Percentiles rank a stretch among this genome's conserved stretches.
These are phyloP conservation scores for Penicillium dipodomyicola DNA, from an alignment of 495 filamentous ascomycete genomes.

Conservation along the genomic window DNA sequence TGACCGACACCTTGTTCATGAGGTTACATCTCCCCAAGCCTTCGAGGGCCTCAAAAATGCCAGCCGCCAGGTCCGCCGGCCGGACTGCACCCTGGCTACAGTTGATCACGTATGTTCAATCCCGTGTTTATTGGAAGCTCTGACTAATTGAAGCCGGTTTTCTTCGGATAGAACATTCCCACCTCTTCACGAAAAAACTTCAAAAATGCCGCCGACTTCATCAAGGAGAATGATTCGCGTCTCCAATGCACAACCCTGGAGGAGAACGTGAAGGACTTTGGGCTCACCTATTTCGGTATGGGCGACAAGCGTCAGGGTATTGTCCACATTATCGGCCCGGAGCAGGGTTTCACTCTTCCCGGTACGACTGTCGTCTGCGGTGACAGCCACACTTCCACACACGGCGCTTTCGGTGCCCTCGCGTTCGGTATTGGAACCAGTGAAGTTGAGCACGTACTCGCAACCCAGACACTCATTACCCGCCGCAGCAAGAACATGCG, in stretches of 20 bases:
- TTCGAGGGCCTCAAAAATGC: conserved; percentile 94
- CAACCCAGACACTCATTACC: conserved; percentile 92
- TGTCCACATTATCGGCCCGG: conserved; percentile 97
- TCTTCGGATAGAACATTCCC: conserved; percentile 71
- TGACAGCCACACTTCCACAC: conserved; percentile 96
- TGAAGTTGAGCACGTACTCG: conserved; percentile 97
- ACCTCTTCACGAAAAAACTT: conserved; percentile 85
- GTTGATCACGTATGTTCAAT: conserved; percentile 84
- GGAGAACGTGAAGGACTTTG: conserved; percentile 95
- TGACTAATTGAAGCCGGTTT: not conserved
- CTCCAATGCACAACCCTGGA: conserved; percentile 93
- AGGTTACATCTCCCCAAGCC: conserved; percentile 98
- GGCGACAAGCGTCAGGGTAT: conserved; percentile 97
- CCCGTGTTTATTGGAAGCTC: not conserved
- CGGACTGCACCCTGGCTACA: conserved; percentile 94
- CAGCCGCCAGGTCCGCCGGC: conserved; percentile 79
- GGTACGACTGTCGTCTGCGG: conserved; percentile 97
- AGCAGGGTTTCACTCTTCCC: conserved; percentile 97
- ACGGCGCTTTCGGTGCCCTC: conserved; percentile 92
- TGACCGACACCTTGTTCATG: conserved; percentile 93
- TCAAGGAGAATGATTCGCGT: conserved; percentile 90
- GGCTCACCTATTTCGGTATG: conserved; percentile 95
- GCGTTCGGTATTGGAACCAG: conserved; percentile 98
- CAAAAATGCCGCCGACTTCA: conserved; percentile 80
- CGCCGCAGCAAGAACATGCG: conserved; percentile 98